These are phyloP conservation scores for Candida ponderosae DNA, from an alignment of 805 yeast species.

Conservation along the genomic window DNA sequence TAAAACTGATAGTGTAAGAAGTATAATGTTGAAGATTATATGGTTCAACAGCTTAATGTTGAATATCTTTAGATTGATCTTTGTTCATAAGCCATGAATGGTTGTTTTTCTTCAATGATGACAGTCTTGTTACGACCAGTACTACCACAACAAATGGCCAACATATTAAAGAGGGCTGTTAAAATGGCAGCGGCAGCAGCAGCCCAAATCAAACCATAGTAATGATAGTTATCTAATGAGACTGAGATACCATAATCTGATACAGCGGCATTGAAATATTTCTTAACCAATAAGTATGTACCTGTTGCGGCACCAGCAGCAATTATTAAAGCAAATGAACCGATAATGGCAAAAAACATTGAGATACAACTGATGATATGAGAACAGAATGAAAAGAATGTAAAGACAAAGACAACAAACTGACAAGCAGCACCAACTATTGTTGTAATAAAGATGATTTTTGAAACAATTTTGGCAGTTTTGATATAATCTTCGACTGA, in stretches of 20 bases:
- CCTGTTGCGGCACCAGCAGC: constrained; percentile 59
- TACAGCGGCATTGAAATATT: constrained; percentile 41
- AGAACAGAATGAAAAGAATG: constrained; percentile 38
- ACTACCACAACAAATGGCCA: constrained; percentile 35
- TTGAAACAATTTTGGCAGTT: constrained; percentile 38
- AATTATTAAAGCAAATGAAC: constrained; percentile 28
- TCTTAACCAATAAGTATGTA: constrained; percentile 39
- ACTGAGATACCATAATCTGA: constrained; percentile 48
- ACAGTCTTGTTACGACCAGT: constrained; percentile 5
- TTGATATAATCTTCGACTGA: constrained; percentile 37
- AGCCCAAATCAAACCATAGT: constrained; percentile 60
- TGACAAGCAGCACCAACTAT: constrained; percentile 39
- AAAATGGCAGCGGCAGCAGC: constrained; percentile 40
- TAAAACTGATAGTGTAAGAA: no score
- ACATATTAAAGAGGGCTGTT: constrained; percentile 23
- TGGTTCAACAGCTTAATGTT: no score
- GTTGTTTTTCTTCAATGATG: neutral
- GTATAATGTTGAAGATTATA: neutral
- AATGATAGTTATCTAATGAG: constrained; percentile 34
- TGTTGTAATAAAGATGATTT: constrained; percentile 52
- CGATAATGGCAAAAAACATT: constrained; percentile 34
- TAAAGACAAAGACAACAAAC: constrained; percentile 33
- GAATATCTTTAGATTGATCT: neutral
- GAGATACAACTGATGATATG: constrained; percentile 37
- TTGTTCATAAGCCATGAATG: constrained; percentile 5